Conservation (phyloP, 1,284 basidiomycete species). For the Rhodotorula glutinis region DNA sequence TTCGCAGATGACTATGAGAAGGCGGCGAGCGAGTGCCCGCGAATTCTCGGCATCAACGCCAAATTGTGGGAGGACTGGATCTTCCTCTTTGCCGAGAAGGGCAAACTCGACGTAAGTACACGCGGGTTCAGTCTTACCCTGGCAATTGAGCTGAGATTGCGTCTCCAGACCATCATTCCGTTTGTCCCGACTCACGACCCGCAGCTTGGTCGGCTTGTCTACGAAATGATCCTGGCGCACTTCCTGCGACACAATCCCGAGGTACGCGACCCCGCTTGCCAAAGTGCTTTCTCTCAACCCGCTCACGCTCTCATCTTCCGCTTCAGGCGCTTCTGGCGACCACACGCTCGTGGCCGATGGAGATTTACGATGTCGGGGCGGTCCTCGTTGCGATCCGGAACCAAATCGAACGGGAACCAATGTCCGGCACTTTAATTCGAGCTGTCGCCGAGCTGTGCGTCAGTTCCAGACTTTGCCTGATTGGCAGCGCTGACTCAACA, state of each 20-base stretch:
- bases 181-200: constrained; percentile 80
- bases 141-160: no score
- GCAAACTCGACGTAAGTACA: constrained; percentile 66
- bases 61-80: constrained; percentile 94
- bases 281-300: no score
- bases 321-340: constrained; percentile 68
- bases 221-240: constrained; percentile 91
- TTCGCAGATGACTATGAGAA: constrained; percentile 69
- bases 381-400: constrained; percentile 84
- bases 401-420: constrained; percentile 63
- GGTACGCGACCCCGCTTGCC: constrained; percentile 51
- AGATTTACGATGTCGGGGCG: constrained; percentile 82
- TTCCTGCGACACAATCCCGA: constrained; percentile 73
- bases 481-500: constrained; percentile 7
- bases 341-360: constrained; percentile 81
- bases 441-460: constrained; percentile 83
- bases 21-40: constrained; percentile 80
- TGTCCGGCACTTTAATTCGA: constrained; percentile 72
- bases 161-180: constrained; percentile 72
- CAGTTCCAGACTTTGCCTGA: background rate
- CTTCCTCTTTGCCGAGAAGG: constrained; percentile 81
- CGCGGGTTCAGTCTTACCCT: no score
- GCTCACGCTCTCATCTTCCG: no score
- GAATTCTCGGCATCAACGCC: constrained; percentile 74
- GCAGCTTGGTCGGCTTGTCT: constrained; percentile 75